Base-by-base conservation (phyloP, 108 stramenopile species). In the Skeletonema potamos region DNA sequence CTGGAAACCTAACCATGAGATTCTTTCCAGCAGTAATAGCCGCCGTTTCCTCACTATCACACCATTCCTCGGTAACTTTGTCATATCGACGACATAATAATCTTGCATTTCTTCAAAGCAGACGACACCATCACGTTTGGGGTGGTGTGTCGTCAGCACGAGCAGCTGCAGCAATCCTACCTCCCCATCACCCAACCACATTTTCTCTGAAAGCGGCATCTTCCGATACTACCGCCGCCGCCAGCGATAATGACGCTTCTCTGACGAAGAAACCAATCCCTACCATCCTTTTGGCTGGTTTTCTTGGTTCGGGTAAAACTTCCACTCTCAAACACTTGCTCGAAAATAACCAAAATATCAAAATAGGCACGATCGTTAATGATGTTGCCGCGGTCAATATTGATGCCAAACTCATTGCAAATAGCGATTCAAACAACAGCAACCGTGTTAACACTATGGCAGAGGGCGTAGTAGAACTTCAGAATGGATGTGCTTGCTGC, bases 341-440 rank as follows among this genome's bases (percentile, higher is more conserved):
- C 13, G 86, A 92, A 71, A 94, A 92, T 64, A 79, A 73, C 17
- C 79, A 87, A 56, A 77, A 83, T 5, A 54, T 74, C 32, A 83
- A 77, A 32, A 87, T 97, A 28, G 97, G 96, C 11, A 87, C 98
- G 2, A 91, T 99, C 56, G 98, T 99, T 63, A 99, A 99, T 54
- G 99, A 99, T 66, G 95, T 99, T 39, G 96, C 95, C 11, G 73
- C 77, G 7, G 89, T 99, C 7, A 99, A 99, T 80, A 97, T 99
- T 59, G 99, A 99, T 70, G 96, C 97, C 73, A 96, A 96, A 61
- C 85, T 99, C 7, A 66, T 97, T 11, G 18, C 67, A 65, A 72
- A 74, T 26, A 72, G 36, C 5, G 69, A 73, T 58, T 46, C 44
- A 12, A 55, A 30, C 8, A 57, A 12, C 9, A 44, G 54, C 8